Conservation (phyloP, 139 green algal genomes). For the Limnomonas spitsbergensis region DNA sequence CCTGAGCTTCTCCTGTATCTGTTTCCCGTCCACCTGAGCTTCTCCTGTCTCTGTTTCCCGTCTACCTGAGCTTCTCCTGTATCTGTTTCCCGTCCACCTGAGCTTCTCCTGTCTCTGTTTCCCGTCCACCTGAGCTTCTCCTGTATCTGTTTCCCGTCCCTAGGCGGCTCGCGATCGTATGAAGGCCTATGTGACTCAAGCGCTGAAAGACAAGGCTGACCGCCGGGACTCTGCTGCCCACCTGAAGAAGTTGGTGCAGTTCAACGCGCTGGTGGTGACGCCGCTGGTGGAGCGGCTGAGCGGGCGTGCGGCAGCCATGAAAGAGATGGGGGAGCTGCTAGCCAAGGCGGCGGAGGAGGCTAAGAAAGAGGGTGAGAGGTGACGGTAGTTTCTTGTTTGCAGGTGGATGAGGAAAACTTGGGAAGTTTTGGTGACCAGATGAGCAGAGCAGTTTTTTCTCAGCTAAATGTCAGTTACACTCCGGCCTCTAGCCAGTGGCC, state of each 20-base stretch:
- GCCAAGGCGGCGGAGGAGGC: conserved; percentile 30
- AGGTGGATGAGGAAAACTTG: too few relatives aligned
- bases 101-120: too few relatives aligned
- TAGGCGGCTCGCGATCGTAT: conserved; percentile 43
- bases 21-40: too few relatives aligned
- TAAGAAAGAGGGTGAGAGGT: neutral
- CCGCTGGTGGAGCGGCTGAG: conserved; percentile 73
- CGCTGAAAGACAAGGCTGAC: conserved; percentile 37
- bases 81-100: too few relatives aligned
- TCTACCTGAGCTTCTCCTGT: too few relatives aligned
- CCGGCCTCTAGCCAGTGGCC: too few relatives aligned
- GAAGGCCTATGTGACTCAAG: conserved; percentile 42
- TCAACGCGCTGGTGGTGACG: conserved; percentile 81
- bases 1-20: too few relatives aligned
- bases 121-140: too few relatives aligned
- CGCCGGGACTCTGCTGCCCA: conserved; percentile 62
- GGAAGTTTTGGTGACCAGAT: too few relatives aligned
- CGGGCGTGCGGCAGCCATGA: conserved; percentile 45
- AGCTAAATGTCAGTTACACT: too few relatives aligned
- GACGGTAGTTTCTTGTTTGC: neutral
- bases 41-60: too few relatives aligned
- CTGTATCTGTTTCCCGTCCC: neutral
- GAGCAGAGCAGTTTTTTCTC: too few relatives aligned
- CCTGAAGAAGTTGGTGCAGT: conserved; percentile 93
- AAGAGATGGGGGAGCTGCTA: conserved; percentile 36